Percentiles rank a stretch among this genome's conserved stretches.
These are phyloP conservation scores for Ecytonucleospora hepatopenaei DNA, from an alignment of 371 early-diverging fungal genomes.

Conservation along the genomic window DNA sequence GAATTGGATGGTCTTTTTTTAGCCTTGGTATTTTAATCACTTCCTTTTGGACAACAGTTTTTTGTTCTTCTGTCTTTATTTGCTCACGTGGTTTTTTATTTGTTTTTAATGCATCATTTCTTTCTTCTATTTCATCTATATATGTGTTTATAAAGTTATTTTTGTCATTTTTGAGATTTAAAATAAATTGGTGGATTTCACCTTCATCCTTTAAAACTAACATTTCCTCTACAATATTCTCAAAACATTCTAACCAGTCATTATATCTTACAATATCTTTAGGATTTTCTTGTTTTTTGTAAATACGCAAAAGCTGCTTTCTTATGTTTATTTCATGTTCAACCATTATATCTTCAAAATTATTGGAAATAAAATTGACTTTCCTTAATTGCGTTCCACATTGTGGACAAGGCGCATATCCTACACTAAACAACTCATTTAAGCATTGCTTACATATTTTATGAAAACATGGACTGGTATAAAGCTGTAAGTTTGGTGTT, in stretches of 20 bases:
- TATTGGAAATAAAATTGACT: conserved; percentile 55
- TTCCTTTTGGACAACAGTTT: too few relatives aligned
- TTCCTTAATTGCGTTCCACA: conserved; percentile 52
- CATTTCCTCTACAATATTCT: conserved; percentile 49
- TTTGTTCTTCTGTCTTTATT: too few relatives aligned
- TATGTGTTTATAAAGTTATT: too few relatives aligned
- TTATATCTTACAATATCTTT: conserved; percentile 34
- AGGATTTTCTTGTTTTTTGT: conserved; percentile 14
- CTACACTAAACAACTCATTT: conserved; percentile 44
- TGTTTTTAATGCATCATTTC: too few relatives aligned
- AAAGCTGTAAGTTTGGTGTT: conserved; percentile 73
- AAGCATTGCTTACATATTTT: conserved; percentile 66
- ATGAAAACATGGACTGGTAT: conserved; percentile 89
- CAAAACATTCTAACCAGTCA: conserved; percentile 54
- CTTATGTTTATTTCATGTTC: conserved; percentile 57
- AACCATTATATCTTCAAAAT: conserved; percentile 57
- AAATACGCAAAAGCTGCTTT: conserved; percentile 34
- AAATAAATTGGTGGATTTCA: too few relatives aligned
- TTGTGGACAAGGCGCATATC: conserved; percentile 56
- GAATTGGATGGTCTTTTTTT: too few relatives aligned
- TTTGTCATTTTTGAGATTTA: too few relatives aligned
- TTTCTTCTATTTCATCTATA: too few relatives aligned
- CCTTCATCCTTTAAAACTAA: conserved; percentile 41
- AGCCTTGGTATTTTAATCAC: too few relatives aligned
- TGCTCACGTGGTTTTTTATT: too few relatives aligned